A percentile compares a stretch with the other conserved stretches of the same genome.
phyloP scores from a whole-genome alignment of 2,329 filamentous ascomycete genomes.

The Daldinia sp. region DNA sequence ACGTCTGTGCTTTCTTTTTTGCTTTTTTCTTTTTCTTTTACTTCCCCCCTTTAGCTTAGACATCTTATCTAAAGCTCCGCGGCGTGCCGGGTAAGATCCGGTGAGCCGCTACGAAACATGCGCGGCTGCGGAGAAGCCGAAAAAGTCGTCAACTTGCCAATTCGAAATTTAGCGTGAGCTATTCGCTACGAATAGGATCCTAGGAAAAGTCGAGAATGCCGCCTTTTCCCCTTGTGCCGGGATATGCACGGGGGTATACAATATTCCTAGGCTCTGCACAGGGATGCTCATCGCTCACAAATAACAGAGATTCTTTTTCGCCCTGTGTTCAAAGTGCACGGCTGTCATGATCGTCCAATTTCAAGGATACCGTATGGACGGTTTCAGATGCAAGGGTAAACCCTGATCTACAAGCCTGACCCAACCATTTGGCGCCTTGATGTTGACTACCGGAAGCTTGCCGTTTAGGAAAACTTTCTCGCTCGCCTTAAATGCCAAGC shows the following conservation, averaged over 20 bases:
- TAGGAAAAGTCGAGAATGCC: constrained; percentile 4
- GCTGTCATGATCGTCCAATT: constrained; percentile 29
- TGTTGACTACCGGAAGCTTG: constrained; percentile 37
- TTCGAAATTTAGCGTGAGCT: constrained; percentile 7
- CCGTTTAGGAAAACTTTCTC: constrained; percentile 36
- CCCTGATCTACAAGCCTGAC: constrained; percentile 28
- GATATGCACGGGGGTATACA: constrained; percentile 13
- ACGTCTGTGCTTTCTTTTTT: constrained; percentile 14
- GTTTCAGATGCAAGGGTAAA: constrained; percentile 36
- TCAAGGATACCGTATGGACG: constrained; percentile 30
- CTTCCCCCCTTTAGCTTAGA: constrained; percentile 20
- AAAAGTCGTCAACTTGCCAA: constrained; percentile 19
- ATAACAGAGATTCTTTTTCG: constrained; percentile 25
- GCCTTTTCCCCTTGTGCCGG: constrained; percentile 9
- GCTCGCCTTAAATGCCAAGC: constrained; percentile 36
- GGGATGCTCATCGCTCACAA: constrained; percentile 32
- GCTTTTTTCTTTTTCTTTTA: constrained; percentile 7
- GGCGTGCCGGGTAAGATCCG: constrained; percentile 44
- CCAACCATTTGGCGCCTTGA: constrained; percentile 39
- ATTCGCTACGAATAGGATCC: not conserved
- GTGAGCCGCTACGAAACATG: constrained; percentile 34
- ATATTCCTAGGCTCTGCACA: constrained; percentile 19
- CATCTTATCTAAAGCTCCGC: constrained; percentile 36
- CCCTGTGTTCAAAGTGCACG: constrained; percentile 15
- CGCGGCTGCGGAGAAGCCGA: constrained; percentile 36